Evolutionary conservation across 495 filamentous ascomycete genomes (phyloP), one percentile per base, ranked within the genome.

Genomic region (Podospora appendiculata): DNA sequence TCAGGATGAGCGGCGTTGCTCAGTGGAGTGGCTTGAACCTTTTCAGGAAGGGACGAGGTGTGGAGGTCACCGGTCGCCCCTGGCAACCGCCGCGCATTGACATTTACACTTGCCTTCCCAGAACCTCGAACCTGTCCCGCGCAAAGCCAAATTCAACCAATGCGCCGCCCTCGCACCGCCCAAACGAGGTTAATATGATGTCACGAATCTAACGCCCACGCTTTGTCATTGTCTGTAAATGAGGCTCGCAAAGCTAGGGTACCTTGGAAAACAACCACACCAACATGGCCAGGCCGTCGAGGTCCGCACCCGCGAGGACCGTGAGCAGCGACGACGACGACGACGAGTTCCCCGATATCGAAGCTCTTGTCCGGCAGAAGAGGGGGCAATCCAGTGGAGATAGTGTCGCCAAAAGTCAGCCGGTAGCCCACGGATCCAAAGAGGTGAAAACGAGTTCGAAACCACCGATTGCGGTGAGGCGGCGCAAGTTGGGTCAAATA

Each of bases 291-390:
- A 45, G 51, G 32, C 18, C 50, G 40, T 51, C 58, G 13, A 41
- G 45, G 32, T 41, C 48, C 5, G 25, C 39, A 18, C 44, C 48
- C 5, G 25, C 39, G 16, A 33, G 48, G 51, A 52, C 39, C 53
- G 52, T 59, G 41, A 48, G 44, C 11, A 41, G 50, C 60, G 41
- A 52, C 33, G 39, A 50, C 32, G 50, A 52, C 45, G 33, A 60
- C 57, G 53, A 59, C 58, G 59, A 78, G 70, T 56, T 78, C 72
- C 62, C 62, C 36, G 57, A 58, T 32, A 34, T 60, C 38, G 48
- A 19, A 18, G 6, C 32, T 72, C 76, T 34, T 43, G 62, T 19
- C 79, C 38, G n/a, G n/a, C 38, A 18, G 10, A 32, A 5, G 25
- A 49, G 32, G 39, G 25, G 19, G 13, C 19, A 42, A 42, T 6